Evolutionary conservation across 805 yeast genomes (phyloP), one percentile per base, ranked within the genome.

Genomic region (Candida chauliodis): DNA sequence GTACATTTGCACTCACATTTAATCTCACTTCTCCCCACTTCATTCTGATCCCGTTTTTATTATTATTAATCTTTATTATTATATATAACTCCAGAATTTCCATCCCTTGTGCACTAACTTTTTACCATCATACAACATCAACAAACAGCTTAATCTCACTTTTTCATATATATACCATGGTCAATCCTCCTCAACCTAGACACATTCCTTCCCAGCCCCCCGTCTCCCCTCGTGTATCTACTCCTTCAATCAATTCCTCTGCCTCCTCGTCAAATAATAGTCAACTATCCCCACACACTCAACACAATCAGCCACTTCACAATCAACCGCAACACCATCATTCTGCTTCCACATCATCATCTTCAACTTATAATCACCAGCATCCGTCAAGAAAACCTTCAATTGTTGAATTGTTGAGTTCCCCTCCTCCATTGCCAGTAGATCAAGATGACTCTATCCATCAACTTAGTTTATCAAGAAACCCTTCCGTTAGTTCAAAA

Each of bases 371-470:
- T 17, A 45, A 41, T 13, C 37, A 19, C n/a, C 51, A 42, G 23
- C 45, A 40, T 25, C 51, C 56, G 5, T 52, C 64, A n/a, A 50
- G 73, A 22, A 66, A 81, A 46, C 75, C 86, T 0, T 81, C 89
- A 6, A 82, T 84, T 34, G 91, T 81, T 29, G 91, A 84, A 55
- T 62, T 84, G 64, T 62, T 84, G 24, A 78, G 85, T 11, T 78
- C 89, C 4, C 93, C 93, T 0, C 93, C 91, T 2, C 84, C 82
- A 2, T 56, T 82, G 40, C 75, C 78, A 5, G 36, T 47, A 51
- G 59, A 70, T 59, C 50, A 55, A 26, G 66, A 61, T 16, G 69
- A 63, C 31, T 32, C 38, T 8, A 50, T 63, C 14, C 55, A 61
- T 23, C 61, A 72, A 2, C 57, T 69, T 44, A 61, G 63, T 36